These are phyloP conservation scores for Fragaria ananassa DNA, from an alignment of 306 rosid species.

Conservation along the genomic window DNA sequence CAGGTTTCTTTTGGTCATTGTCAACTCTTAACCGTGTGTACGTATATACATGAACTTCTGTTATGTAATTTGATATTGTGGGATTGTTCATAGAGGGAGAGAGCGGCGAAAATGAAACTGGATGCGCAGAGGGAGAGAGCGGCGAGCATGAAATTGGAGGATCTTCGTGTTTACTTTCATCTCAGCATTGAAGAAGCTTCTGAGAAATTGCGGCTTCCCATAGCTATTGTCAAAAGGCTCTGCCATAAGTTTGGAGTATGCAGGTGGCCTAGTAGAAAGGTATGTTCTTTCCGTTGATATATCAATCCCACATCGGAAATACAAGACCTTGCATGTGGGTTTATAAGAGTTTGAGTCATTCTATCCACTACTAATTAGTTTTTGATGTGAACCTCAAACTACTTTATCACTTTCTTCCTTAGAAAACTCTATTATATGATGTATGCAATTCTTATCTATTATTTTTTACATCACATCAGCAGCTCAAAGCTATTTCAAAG, in stretches of 20 bases:
- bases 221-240: conserved; percentile 54
- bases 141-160: conserved; percentile 38
- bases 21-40: background rate
- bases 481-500: conserved; percentile 50
- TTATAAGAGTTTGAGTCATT: too few species aligned
- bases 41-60: background rate
- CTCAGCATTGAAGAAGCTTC: conserved; percentile 53
- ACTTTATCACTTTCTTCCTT: background rate
- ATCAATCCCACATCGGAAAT: too few species aligned
- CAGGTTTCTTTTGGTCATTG: conserved; percentile 37
- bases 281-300: background rate
- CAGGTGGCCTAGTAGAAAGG: conserved; percentile 88
- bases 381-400: too few species aligned
- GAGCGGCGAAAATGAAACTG: background rate
- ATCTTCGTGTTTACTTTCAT: conserved; percentile 41
- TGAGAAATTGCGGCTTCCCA: conserved; percentile 32
- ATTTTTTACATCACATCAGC: background rate
- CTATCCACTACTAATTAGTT: too few species aligned
- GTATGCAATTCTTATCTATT: background rate
- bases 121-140: conserved; percentile 50
- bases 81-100: too few species aligned
- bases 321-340: too few species aligned
- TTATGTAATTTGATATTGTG: background rate
- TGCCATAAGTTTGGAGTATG: conserved; percentile 45
- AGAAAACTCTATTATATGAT: background rate